Percentiles rank a stretch among this genome's conserved stretches.
These are phyloP conservation scores for Coemansia biformis DNA, from an alignment of 192 early-diverging fungal species.

Conservation along the genomic window DNA sequence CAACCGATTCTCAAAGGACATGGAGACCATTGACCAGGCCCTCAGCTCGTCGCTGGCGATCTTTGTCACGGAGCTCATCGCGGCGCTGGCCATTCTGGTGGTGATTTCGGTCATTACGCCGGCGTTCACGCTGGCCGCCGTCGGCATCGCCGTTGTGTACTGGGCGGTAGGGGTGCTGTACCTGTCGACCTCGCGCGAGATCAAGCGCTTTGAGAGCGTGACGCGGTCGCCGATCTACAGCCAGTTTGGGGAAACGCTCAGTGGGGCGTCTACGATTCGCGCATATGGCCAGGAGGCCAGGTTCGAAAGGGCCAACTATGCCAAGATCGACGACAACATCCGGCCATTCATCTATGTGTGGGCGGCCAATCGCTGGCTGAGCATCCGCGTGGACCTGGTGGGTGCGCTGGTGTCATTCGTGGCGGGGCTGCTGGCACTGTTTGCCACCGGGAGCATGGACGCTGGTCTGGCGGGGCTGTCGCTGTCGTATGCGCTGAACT, in stretches of 20 bases:
- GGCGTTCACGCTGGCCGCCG: conserved; percentile 69
- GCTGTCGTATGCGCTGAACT: conserved; percentile 74
- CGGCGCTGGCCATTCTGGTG: conserved; percentile 54
- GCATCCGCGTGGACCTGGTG: conserved; percentile 67
- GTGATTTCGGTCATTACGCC: conserved; percentile 64
- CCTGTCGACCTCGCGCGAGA: conserved; percentile 67
- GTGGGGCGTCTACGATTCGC: conserved; percentile 70
- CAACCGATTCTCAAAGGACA: conserved; percentile 84
- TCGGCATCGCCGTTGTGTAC: conserved; percentile 65
- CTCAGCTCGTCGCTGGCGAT: conserved; percentile 56
- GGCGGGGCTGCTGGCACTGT: conserved; percentile 61
- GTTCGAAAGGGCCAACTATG: conserved; percentile 43
- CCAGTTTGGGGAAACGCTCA: conserved; percentile 72
- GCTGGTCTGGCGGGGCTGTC: conserved; percentile 82
- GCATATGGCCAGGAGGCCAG: conserved; percentile 70
- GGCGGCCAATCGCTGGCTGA: conserved; percentile 83
- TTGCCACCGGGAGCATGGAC: conserved; percentile 52
- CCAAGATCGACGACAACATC: conserved; percentile 71
- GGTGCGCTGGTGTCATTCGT: conserved; percentile 52
- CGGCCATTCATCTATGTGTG: conserved; percentile 78
- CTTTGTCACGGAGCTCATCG: conserved; percentile 55
- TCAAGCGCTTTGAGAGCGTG: conserved; percentile 82
- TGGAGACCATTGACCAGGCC: conserved; percentile 64
- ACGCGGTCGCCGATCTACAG: conserved; percentile 68
- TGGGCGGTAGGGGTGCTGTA: conserved; percentile 62